Percentiles rank a stretch among this genome's conserved stretches.
Evolutionary conservation across 2,329 filamentous ascomycete genomes (phyloP).

Genomic region (Trichoderma sp.): DNA sequence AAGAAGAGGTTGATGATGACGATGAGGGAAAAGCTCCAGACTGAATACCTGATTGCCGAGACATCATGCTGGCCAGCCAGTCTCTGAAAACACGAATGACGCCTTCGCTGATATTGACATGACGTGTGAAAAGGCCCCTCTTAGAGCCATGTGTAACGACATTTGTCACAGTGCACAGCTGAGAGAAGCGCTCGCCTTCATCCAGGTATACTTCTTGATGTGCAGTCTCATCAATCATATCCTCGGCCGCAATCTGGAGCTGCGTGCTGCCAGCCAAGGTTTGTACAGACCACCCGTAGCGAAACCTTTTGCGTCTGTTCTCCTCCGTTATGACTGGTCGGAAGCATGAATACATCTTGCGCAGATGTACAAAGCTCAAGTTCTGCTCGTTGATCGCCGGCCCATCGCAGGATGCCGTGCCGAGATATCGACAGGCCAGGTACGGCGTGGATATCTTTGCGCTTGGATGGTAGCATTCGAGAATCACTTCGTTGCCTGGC

Average conservation of each 20-base stretch:
- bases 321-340: conserved; percentile 58
- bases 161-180: conserved; percentile 66
- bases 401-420: conserved; percentile 42
- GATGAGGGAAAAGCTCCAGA: background rate
- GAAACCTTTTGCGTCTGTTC: conserved; percentile 38
- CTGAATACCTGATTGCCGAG: background rate
- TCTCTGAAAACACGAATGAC: conserved; percentile 68
- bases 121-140: conserved; percentile 60
- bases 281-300: conserved; percentile 13
- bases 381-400: conserved; percentile 11
- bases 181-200: conserved; percentile 67
- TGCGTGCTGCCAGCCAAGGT: background rate
- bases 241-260: conserved; percentile 8
- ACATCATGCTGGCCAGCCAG: conserved; percentile 57
- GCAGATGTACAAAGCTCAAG: conserved; percentile 40
- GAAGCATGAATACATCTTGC: conserved; percentile 66
- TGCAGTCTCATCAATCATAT: conserved; percentile 15
- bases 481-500: conserved; percentile 57
- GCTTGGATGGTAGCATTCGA: conserved; percentile 75
- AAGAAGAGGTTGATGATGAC: background rate
- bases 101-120: conserved; percentile 63
- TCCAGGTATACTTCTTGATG: conserved; percentile 57
- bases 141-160: conserved; percentile 63
- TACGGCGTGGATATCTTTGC: conserved; percentile 66
- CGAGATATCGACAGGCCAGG: conserved; percentile 62